Evolutionary conservation across 2,329 filamentous ascomycete species (phyloP).

Genomic region (Helotiales sp.): DNA sequence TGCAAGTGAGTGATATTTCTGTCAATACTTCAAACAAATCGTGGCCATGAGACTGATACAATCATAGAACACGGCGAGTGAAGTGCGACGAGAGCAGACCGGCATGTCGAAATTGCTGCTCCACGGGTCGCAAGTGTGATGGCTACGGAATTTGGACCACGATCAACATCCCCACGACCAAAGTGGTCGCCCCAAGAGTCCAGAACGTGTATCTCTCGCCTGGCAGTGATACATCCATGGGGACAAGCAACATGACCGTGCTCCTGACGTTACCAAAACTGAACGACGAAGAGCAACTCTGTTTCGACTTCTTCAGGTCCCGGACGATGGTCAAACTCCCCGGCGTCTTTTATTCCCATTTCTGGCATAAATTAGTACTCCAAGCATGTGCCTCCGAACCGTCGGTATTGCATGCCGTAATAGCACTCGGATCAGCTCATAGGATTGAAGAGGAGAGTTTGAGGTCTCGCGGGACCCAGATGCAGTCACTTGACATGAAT

Average conservation of each 20-base stretch:
- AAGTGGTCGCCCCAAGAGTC: neutral
- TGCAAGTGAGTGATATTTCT: slow-evolving; percentile 57
- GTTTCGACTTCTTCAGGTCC: slow-evolving; percentile 63
- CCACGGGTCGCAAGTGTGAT: slow-evolving; percentile 35
- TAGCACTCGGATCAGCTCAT: slow-evolving; percentile 18
- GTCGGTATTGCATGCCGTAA: slow-evolving; percentile 25
- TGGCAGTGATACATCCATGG: neutral
- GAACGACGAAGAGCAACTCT: slow-evolving; percentile 37
- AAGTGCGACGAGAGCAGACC: slow-evolving; percentile 35
- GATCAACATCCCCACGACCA: neutral
- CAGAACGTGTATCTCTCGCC: neutral
- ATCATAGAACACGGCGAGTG: slow-evolving; percentile 22
- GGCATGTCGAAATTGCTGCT: slow-evolving; percentile 29
- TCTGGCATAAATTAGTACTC: slow-evolving; percentile 65
- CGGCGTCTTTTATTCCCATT: slow-evolving; percentile 67
- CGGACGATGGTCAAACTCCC: slow-evolving; percentile 65
- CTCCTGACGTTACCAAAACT: neutral
- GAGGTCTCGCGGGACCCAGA: neutral
- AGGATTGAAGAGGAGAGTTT: slow-evolving; percentile 9
- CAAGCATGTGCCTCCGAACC: slow-evolving; percentile 59
- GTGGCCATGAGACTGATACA: neutral
- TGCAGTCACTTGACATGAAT: neutral
- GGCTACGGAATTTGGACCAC: slow-evolving; percentile 25
- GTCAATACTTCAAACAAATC: neutral
- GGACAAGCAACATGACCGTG: neutral